Percentiles rank a stretch among this genome's conserved stretches.
phyloP scores from a whole-genome alignment of 306 rosid genomes.

The Trifolium fragiferum region DNA sequence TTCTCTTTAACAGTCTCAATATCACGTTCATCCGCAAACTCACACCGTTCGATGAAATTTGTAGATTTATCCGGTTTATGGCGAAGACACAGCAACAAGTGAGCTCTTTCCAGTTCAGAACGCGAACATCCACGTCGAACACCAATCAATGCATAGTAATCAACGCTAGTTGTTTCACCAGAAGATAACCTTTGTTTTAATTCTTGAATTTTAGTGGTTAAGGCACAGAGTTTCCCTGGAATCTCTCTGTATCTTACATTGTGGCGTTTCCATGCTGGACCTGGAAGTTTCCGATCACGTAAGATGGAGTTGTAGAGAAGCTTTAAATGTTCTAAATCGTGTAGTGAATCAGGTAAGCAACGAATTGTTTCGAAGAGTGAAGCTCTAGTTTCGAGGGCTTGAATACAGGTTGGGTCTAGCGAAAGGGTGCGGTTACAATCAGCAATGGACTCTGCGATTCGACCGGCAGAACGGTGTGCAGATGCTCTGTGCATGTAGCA shows the following conservation, averaged over 20 bases:
- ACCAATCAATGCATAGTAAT: slow-evolving; percentile 80
- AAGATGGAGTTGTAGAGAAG: slow-evolving; percentile 85
- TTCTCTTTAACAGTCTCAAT: slow-evolving; percentile 75
- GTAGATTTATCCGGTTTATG: slow-evolving; percentile 90
- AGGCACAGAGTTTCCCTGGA: slow-evolving; percentile 77
- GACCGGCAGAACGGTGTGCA: slow-evolving; percentile 66
- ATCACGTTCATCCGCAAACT: slow-evolving; percentile 73
- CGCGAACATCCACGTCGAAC: slow-evolving; percentile 87
- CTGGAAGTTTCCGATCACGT: slow-evolving; percentile 82
- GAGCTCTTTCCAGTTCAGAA: slow-evolving; percentile 86
- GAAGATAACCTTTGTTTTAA: slow-evolving; percentile 75
- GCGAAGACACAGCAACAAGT: slow-evolving; percentile 65
- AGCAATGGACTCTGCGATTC: slow-evolving; percentile 86
- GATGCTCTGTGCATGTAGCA: slow-evolving; percentile 86
- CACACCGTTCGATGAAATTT: slow-evolving; percentile 75
- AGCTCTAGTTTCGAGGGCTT: slow-evolving; percentile 88
- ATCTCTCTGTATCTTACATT: slow-evolving; percentile 79
- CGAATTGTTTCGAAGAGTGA: slow-evolving; percentile 74
- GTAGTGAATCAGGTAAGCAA: slow-evolving; percentile 85
- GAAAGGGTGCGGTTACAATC: slow-evolving; percentile 92
- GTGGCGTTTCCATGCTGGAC: slow-evolving; percentile 94
- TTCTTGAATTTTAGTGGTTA: slow-evolving; percentile 66
- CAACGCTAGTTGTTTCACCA: slow-evolving; percentile 71
- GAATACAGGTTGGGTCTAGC: slow-evolving; percentile 76
- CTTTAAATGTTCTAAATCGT: slow-evolving; percentile 87